Evolutionary conservation across 805 yeast genomes (phyloP), one percentile per base, ranked within the genome.

Genomic region (Jamesozyma lodderae): DNA sequence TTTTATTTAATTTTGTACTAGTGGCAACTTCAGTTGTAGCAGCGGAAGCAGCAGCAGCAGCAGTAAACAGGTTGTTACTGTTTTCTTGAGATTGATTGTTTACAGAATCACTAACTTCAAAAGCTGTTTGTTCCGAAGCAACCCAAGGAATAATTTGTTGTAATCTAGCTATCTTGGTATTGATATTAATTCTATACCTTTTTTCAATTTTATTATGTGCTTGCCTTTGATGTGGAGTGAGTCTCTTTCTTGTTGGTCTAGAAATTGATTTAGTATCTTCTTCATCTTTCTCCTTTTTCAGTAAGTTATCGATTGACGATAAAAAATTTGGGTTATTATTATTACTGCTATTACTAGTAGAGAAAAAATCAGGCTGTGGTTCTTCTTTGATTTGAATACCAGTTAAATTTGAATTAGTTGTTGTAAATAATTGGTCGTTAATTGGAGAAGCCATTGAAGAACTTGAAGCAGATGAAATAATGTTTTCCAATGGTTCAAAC

Each of bases 191-290:
- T 53, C 86, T 64, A 57, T 79, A 79, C 44, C 77, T 71, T 52
- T 79, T 76, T 52, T 79, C 86, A 43, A 79, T 77, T 58, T 74
- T 75, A 61, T 79, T 79, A 53, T 79, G 87, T 0, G 83, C 83
- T 51, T 75, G 75, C 47, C 79, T 77, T 59, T 79, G 86, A 46
- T 69, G 68, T 3, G 68, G 67, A 8, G 79, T 72, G 38, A 74
- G 55, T 56, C 77, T 67, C 59, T 75, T 74, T 53, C 79, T 60
- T 36, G 73, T 72, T 11, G 73, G 69, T 31, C 45, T 48, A n/a
- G 19, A 26, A 19, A 15, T 15, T 15, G 19, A 20, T 19, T 31
- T 26, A 8, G 13, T n/a, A 31, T 27, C 17, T 21, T 16, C 18
- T 20, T 17, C 13, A 15, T 28, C 2, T 9, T 6, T 8, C 21